Evolutionary conservation across 1,139 yeast genomes (phyloP), one percentile per base, ranked within the genome.

Genomic region (Petasospora rhodanensis): DNA sequence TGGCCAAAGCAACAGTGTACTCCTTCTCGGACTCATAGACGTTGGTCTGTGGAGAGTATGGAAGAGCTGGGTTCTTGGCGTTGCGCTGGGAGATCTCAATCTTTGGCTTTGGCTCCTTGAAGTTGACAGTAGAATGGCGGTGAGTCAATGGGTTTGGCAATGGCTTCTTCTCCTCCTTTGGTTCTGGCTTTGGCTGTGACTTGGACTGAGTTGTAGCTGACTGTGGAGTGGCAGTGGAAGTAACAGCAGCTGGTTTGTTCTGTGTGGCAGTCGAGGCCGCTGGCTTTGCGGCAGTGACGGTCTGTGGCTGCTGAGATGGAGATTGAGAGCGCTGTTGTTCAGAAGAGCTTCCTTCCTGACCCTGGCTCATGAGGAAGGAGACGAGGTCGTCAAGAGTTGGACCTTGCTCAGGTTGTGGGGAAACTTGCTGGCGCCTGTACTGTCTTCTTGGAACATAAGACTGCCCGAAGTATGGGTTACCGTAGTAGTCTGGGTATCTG

Each of bases 21-120:
- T 61, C 54, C 8, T 59, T 59, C 5, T 62, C 61, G 24, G 62
- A 57, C 37, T 73, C 76, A 43, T 72, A 73, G 13, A 74, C 66
- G 43, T 74, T 76, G 7, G 73, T 57, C 32, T 72, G 68, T n/a
- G 80, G 79, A 6, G 77, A 63, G 37, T 69, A 70, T 42, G 75
- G 75, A 27, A 63, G 39, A 14, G 58, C 56, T 18, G 61, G 46
- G 27, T 62, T 52, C n/a, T 59, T 56, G 24, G 55, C 45, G 40
- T 68, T 70, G 7, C 73, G 71, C 31, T 64, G 63, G 7, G 75
- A 68, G 10, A 69, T 62, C 47, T 68, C 71, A 37, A 59, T 55
- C 32, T 50, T 51, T 24, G 65, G 65, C 14, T 61, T 47, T 37
- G 60, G 61, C 15, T 56, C 62, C 27, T 30, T 53, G 38, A 47